Base-by-base conservation (phyloP, 177 flowering plant species). In the Vitis hybrid region DNA sequence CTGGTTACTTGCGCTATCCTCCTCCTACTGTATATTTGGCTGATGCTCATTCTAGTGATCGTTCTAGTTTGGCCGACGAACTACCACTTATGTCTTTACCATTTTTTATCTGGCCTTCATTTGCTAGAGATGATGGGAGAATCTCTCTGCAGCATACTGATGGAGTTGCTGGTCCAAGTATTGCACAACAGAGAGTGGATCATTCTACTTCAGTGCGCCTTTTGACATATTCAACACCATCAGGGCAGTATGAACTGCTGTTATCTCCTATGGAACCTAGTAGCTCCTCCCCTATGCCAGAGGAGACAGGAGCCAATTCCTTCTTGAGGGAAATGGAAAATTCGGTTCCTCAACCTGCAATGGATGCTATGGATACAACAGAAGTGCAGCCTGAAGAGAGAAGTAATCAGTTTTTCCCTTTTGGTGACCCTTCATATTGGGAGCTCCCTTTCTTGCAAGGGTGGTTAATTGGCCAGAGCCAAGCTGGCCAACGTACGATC, bases 401-500 rank as follows among this genome's bases (percentile, higher is more conserved):
- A 39, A 39, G 45, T 39, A 39, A 70, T 62, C 75, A 67, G 52
- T 71, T 77, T 71, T 84, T 84, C n/a, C 88, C 90, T 55, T 83
- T 78, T 67, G 75, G 86, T 21, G 97, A 90, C 60, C 81, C 89
- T 51, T 74, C 83, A 61, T 81, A 71, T 70, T 94, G 96, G 99
- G 97, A 93, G 74, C 71, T 95, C 22, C 94, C 97, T 58, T 93
- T 93, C 66, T 68, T 90, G 77, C 97, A 93, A 73, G 98, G 98
- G 57, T 91, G 96, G 98, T 81, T 93, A 74, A 82, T 87, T 70
- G 98, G 93, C 50, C 99, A 91, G 79, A 89, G 88, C 75, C 98
- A 93, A 79, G 87, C 92, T 71, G 84, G 85, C 56, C 68, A 73
- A 62, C 83, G 79, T 51, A 60, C 86, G 2, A 67, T 68, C 69